Evolutionary conservation across 768 basidiomycete genomes (phyloP), one percentile per base, ranked within the genome.

Genomic region (Auricularia auricula-judae): DNA sequence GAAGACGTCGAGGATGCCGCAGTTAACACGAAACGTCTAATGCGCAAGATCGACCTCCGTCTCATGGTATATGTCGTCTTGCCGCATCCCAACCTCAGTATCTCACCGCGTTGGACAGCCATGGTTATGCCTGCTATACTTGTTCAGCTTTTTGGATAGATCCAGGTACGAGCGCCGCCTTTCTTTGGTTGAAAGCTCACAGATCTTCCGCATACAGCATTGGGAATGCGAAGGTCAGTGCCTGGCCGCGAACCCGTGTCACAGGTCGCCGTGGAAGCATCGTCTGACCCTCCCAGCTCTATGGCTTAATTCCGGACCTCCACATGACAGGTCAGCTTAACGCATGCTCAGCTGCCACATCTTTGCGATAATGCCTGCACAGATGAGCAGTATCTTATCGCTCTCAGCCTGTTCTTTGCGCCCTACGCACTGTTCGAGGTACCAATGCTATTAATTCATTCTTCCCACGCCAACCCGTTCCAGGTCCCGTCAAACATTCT

Each of bases 331-430:
- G 47, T 51, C 12, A 42, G 47, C 47, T 16, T 51, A 51, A 1
- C 18, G 11, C 5, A 21, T 18, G 21, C 3, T 51, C 47, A 51
- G 14, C 47, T 51, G 18, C 47, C 11, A 16, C 18, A 21, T 12
- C 47, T 44, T 10, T 44, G 10, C 11, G 43, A 16, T 11, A 16
- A 18, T 21, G 47, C 84, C 68, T 79, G 90, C 56, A 79, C 78
- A 23, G 85, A 88, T 68, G 80, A 77, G 21, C 85, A 91, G 70
- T 90, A 89, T 72, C 76, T 85, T 36, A 77, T 86, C 63, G 85
- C 86, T 3, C 75, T 88, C 61, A 87, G 86, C 3, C 80, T 88
- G 3, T 91, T 91, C 78, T 91, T 89, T 76, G 86, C 89, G 64
- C 85, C 85, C 8, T 86, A 42, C 65, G 76, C 64, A 29, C 63